A percentile compares a stretch with the other conserved stretches of the same genome.
phyloP scores from a whole-genome alignment of 2,329 filamentous ascomycete genomes.

The Clarireedia sp. region DNA sequence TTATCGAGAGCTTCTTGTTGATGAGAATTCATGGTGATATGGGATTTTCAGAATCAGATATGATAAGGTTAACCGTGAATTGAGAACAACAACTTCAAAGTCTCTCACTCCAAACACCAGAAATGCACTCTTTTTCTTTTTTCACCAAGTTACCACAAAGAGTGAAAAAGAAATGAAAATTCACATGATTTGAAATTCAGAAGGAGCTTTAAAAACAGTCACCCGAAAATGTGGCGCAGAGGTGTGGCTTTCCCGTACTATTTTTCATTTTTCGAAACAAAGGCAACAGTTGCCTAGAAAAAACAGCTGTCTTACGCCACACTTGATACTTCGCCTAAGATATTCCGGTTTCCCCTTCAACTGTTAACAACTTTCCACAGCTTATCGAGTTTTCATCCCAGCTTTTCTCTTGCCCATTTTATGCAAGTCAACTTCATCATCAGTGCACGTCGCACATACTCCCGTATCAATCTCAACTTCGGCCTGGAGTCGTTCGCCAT shows the following conservation, averaged over 20 bases:
- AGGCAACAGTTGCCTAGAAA: not conserved
- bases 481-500: not conserved
- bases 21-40: slow-evolving; percentile 7
- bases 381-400: not conserved
- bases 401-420: not conserved
- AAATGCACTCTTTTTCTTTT: not conserved
- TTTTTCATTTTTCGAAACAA: not conserved
- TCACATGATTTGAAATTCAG: too few species aligned
- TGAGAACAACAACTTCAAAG: too few species aligned
- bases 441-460: not conserved
- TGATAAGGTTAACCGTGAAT: too few species aligned
- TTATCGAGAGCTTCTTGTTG: slow-evolving; percentile 5
- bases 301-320: not conserved
- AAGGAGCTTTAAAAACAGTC: too few species aligned
- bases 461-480: not conserved
- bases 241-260: not conserved
- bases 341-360: slow-evolving; percentile 9
- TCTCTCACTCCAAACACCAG: not conserved
- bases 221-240: too few species aligned
- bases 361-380: not conserved
- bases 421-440: slow-evolving; percentile 1
- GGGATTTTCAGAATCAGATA: not conserved
- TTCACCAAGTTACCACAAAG: not conserved
- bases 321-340: not conserved
- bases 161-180: not conserved